Evolutionary conservation across 176 grass and related monocot species (phyloP).

Genomic region (Bothriochloa decipiens): DNA sequence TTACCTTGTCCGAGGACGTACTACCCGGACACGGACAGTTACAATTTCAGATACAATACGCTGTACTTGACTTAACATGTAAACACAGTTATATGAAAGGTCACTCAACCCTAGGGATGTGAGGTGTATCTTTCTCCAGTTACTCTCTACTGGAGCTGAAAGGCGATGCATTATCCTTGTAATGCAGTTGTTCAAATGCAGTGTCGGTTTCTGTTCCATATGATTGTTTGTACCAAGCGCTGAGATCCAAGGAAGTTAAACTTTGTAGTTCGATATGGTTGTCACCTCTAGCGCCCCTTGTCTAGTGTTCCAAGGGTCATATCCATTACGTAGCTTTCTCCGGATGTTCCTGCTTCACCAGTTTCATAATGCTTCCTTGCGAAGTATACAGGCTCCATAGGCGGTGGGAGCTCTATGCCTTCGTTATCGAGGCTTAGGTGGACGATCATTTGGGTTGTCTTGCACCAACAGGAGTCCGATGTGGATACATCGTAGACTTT

Average conservation of each 20-base stretch:
- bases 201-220: background rate
- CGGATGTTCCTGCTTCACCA: background rate
- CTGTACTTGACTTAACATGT: too few species aligned
- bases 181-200: background rate
- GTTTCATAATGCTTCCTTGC: background rate
- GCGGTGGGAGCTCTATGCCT: constrained; percentile 21
- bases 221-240: too few species aligned
- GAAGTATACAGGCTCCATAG: constrained; percentile 24
- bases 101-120: too few species aligned
- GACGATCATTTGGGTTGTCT: too few species aligned
- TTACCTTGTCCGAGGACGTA: background rate
- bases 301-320: constrained; percentile 20
- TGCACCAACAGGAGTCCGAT: too few species aligned
- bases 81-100: too few species aligned
- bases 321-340: background rate
- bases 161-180: background rate
- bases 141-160: background rate
- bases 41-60: too few species aligned
- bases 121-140: background rate
- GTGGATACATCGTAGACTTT: too few species aligned
- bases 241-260: background rate
- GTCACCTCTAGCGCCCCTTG: background rate
- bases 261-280: too few species aligned
- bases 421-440: background rate
- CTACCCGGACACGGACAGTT: too few species aligned